Base-by-base conservation (phyloP, 192 early-diverging fungal species). In the Gigaspora rosea region DNA sequence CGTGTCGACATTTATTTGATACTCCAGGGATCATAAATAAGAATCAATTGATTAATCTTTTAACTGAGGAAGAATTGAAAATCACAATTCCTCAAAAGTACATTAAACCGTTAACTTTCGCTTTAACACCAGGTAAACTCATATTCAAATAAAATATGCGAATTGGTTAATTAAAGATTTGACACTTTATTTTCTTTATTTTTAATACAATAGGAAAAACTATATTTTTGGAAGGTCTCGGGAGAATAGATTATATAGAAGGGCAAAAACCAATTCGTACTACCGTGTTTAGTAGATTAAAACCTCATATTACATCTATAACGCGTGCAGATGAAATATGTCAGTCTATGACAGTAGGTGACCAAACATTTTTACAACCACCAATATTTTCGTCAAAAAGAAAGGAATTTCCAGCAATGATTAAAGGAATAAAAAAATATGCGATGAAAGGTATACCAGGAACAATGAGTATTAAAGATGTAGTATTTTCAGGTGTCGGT, bases 11-110 rank as follows among this genome's bases (percentile, higher is more conserved):
- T 75, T 71, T 87, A 69, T 78, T 82, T 57, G 91, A 92, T 71
- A 92, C 91, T 6, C 91, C 91, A 0, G 91, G 91, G 4, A 80
- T 92, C 8, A 85, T 91, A 36, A 84, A 87, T 80, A 82, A 81
- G 74, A 80, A 88, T 56, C 87, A 87, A 18, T 70, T 87, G 0
- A 69, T 87, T 18, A 79, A 84, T 58, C 77, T 84, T 47, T 79
- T 92, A 64, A 81, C 71, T 15, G 78, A 83, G 27, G 79, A 86
- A 4, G 87, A 90, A 71, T 81, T 91, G 6, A 83, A 88, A 73
- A 76, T 83, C 63, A 73, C 80, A 16, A 70, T 86, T 52, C 82
- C 81, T 35, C 73, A 68, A 50, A 83, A 80, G 56, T 78, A 83
- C 12, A 71, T 91, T 32, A 79, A 74, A 52, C 90, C 89, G 3